A percentile compares a stretch with the other conserved stretches of the same genome.
phyloP scores from a whole-genome alignment of 768 basidiomycete genomes.

The Pleurotus eryngii region DNA sequence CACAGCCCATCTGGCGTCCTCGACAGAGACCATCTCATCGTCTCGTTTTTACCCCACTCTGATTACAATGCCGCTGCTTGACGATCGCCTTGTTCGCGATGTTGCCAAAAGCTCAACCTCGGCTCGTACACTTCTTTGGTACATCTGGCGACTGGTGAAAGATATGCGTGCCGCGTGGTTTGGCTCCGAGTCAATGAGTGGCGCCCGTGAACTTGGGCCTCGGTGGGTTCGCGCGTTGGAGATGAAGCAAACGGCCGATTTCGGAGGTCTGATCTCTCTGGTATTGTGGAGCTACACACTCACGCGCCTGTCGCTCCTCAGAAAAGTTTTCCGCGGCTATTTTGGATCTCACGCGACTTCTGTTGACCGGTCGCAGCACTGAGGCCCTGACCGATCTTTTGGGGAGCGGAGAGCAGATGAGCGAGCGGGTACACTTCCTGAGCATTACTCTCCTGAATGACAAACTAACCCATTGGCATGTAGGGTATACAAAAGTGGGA shows the following conservation, averaged over 20 bases:
- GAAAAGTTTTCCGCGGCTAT: conserved; percentile 62
- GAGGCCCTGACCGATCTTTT: conserved; percentile 73
- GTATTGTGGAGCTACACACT: conserved; percentile 6
- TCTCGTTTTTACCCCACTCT: conserved; percentile 41
- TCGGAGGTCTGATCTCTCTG: conserved; percentile 48
- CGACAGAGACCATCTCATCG: conserved; percentile 17
- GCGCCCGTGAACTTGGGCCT: conserved; percentile 69
- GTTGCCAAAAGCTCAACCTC: conserved; percentile 69
- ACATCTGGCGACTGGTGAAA: conserved; percentile 62
- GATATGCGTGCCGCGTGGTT: conserved; percentile 76
- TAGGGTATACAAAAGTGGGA: conserved; percentile 87
- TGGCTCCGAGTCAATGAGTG: conserved; percentile 61
- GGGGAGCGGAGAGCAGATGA: conserved; percentile 75
- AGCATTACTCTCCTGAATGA: conserved; percentile 7
- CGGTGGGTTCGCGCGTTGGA: conserved; percentile 71
- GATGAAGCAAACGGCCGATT: conserved; percentile 60
- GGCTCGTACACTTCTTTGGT: conserved; percentile 69
- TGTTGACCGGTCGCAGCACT: conserved; percentile 70
- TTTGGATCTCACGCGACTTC: conserved; percentile 65
- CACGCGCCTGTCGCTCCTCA: conserved; percentile 23
- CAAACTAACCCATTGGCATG: conserved; percentile 17
- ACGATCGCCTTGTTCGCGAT: conserved; percentile 54
- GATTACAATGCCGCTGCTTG: conserved; percentile 57
- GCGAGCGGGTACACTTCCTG: conserved; percentile 59
- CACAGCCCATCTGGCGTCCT: conserved; percentile 37